phyloP scores from a whole-genome alignment of 495 filamentous ascomycete species.

The Lasiosphaeria miniovina region DNA sequence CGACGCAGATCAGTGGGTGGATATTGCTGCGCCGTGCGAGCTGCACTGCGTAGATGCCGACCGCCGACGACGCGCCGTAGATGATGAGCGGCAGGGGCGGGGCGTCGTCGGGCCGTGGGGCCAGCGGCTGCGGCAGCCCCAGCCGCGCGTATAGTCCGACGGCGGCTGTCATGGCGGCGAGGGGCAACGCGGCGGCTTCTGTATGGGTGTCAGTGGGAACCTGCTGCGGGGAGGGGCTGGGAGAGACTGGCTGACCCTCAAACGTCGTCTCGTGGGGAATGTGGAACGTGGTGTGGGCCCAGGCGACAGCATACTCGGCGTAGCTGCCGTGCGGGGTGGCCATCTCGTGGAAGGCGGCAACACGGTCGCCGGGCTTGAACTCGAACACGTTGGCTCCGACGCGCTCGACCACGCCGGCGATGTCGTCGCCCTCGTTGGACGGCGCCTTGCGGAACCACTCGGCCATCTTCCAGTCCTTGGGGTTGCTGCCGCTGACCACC shows the following conservation, averaged over 20 bases:
- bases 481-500: constrained; percentile 66
- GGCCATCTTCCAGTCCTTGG: constrained; percentile 72
- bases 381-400: constrained; percentile 60
- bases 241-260: constrained; percentile 48
- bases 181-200: constrained; percentile 69
- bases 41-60: constrained; percentile 67
- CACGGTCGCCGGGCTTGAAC: constrained; percentile 65
- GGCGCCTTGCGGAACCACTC: constrained; percentile 7
- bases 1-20: constrained; percentile 69
- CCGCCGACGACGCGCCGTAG: constrained; percentile 66
- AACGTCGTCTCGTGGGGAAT: constrained; percentile 62
- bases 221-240: background rate
- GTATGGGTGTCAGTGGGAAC: background rate
- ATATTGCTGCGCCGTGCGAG: constrained; percentile 65
- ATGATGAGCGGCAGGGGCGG: constrained; percentile 44
- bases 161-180: constrained; percentile 73
- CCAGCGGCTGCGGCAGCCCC: constrained; percentile 64
- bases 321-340: constrained; percentile 54
- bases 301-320: constrained; percentile 69
- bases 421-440: constrained; percentile 67
- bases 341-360: constrained; percentile 66
- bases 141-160: constrained; percentile 59
- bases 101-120: constrained; percentile 34
- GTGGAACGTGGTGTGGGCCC: constrained; percentile 65
- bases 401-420: constrained; percentile 63